phyloP scores from a whole-genome alignment of 495 filamentous ascomycete species.

The Penicillium riverlandense region DNA sequence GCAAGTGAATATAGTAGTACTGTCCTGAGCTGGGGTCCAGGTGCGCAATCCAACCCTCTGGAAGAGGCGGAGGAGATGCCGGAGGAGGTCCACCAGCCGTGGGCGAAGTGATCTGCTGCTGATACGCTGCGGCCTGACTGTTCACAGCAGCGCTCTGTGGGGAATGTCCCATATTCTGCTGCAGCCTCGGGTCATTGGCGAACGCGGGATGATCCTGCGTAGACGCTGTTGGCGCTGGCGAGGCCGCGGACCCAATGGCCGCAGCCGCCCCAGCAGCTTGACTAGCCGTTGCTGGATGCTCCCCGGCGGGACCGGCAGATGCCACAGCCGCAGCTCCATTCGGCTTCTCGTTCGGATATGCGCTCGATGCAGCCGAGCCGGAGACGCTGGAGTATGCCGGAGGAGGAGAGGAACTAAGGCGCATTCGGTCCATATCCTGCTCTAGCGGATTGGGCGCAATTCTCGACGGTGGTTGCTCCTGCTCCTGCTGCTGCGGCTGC shows the following conservation, averaged over 20 bases:
- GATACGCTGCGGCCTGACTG: constrained; percentile 15
- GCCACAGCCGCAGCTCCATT: constrained; percentile 25
- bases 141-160: constrained; percentile 28
- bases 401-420: constrained; percentile 75
- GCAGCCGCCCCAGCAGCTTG: constrained; percentile 12
- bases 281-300: constrained; percentile 17
- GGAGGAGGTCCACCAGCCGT: constrained; percentile 55
- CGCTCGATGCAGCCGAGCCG: constrained; percentile 41
- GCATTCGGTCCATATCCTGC: constrained; percentile 82
- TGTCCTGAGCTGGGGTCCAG: constrained; percentile 91
- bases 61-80: constrained; percentile 80
- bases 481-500: constrained; percentile 9
- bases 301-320: constrained; percentile 13
- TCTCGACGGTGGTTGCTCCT: constrained; percentile 18
- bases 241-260: constrained; percentile 1
- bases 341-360: constrained; percentile 76
- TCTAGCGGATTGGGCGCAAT: constrained; percentile 59
- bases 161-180: constrained; percentile 36
- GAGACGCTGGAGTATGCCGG: constrained; percentile 85
- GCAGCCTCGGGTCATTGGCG: constrained; percentile 64
- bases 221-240: constrained; percentile 30
- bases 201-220: constrained; percentile 74
- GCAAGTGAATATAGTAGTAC: constrained; percentile 97
- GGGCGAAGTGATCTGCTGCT: constrained; percentile 27
- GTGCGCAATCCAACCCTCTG: constrained; percentile 98